Evolutionary conservation across 257 asterid genomes (phyloP).

Genomic region (Solanum chaucha): DNA sequence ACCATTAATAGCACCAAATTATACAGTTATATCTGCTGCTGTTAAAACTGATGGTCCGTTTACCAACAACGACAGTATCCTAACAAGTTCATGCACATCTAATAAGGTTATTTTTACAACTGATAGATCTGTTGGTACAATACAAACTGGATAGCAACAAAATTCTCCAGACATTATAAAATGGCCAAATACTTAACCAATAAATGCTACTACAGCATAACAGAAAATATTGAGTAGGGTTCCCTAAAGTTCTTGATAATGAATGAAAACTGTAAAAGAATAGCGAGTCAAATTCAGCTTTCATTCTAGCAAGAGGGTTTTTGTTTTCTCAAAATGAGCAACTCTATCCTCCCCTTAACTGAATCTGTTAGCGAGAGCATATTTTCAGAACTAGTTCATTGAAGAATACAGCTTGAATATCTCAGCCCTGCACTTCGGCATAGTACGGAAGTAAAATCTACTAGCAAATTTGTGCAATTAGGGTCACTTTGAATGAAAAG

Average conservation of each 20-base stretch:
- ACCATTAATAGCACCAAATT: not conserved
- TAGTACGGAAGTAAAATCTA: not conserved
- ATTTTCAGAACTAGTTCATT: not conserved
- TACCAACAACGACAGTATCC: not conserved
- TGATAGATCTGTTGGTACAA: not conserved
- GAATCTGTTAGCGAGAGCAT: not conserved
- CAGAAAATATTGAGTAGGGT: not conserved
- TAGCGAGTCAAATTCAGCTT: not conserved
- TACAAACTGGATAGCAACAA: not conserved
- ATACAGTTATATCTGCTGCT: not conserved
- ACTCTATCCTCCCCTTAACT: not conserved
- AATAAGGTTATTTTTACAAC: not conserved
- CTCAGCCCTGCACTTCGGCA: not conserved
- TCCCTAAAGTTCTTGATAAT: not conserved
- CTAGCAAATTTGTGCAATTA: not conserved
- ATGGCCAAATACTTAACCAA: not conserved
- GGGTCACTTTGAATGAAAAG: not conserved
- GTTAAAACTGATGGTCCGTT: not conserved
- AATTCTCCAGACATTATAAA: not conserved
- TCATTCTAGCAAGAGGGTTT: not conserved
- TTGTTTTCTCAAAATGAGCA: not conserved
- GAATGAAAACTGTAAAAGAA: not conserved
- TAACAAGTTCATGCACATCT: not conserved
- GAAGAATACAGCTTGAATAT: not conserved
- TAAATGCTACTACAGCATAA: not conserved